Conservation (phyloP, 2,329 filamentous ascomycete species). For the Pseudocercospora crystallina region DNA sequence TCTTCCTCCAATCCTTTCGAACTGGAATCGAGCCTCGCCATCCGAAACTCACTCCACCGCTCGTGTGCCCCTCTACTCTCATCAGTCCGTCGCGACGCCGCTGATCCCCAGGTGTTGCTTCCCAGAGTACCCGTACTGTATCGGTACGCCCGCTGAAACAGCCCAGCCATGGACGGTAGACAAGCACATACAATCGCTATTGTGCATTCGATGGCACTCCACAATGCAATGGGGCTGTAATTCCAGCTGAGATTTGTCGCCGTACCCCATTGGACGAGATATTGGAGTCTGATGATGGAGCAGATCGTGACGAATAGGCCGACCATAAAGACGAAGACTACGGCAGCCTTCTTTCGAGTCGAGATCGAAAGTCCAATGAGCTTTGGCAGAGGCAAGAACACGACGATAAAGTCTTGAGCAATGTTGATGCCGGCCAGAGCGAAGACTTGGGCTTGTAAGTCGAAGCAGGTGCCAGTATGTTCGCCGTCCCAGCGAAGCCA, state of each 20-base stretch:
- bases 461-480: slow-evolving; percentile 6
- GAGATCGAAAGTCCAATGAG: slow-evolving; percentile 7
- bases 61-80: no score
- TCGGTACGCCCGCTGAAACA: slow-evolving; percentile 5
- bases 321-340: slow-evolving; percentile 12
- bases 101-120: no score
- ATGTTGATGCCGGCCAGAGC: slow-evolving; percentile 14
- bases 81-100: no score
- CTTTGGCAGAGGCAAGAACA: slow-evolving; percentile 12
- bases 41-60: no score
- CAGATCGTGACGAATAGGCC: slow-evolving; percentile 24
- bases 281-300: slow-evolving; percentile 16
- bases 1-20: no score
- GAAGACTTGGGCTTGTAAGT: slow-evolving; percentile 8
- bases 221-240: slow-evolving; percentile 18
- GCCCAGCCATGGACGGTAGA: slow-evolving; percentile 18
- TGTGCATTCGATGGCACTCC: slow-evolving; percentile 20
- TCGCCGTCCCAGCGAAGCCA: slow-evolving; percentile 14
- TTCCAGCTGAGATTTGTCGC: slow-evolving; percentile 17
- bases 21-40: no score
- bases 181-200: slow-evolving; percentile 22
- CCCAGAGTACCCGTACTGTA: not conserved
- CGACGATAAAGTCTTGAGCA: slow-evolving; percentile 11
- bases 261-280: slow-evolving; percentile 9
- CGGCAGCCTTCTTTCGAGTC: slow-evolving; percentile 7